Conservation (phyloP, 1,284 basidiomycete genomes). For the Fistulinella staudtii region DNA sequence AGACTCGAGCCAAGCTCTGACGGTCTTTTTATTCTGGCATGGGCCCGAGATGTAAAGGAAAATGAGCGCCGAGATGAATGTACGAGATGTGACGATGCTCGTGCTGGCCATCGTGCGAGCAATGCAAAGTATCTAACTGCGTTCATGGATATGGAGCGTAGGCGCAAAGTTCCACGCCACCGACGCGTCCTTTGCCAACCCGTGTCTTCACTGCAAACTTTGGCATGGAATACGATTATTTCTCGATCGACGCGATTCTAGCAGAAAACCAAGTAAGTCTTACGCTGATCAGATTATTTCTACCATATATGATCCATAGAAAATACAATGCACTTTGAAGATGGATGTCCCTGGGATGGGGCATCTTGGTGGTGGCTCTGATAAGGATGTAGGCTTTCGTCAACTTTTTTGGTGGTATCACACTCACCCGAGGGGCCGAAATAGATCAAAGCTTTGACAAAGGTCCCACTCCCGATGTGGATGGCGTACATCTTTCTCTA, state of each 20-base stretch:
- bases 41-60: constrained; percentile 34
- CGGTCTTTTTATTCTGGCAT: constrained; percentile 28
- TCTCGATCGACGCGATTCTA: constrained; percentile 82
- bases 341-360: constrained; percentile 83
- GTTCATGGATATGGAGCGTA: constrained; percentile 22
- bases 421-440: constrained; percentile 5
- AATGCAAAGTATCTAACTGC: constrained; percentile 9
- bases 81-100: constrained; percentile 13
- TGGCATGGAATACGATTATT: constrained; percentile 82
- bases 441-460: constrained; percentile 67
- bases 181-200: constrained; percentile 15
- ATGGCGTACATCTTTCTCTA: constrained; percentile 78
- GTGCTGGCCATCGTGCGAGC: constrained; percentile 14
- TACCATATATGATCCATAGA: constrained; percentile 42
- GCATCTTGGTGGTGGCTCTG: constrained; percentile 79
- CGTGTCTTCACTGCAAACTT: neutral
- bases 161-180: constrained; percentile 20
- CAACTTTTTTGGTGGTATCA: constrained; percentile 3
- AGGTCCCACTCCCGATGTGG: constrained; percentile 83
- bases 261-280: constrained; percentile 78
- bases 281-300: neutral
- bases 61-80: constrained; percentile 34
- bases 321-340: constrained; percentile 88
- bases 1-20: constrained; percentile 38
- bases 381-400: constrained; percentile 61